Evolutionary conservation across 1,139 yeast genomes (phyloP), one percentile per base, ranked within the genome.

Genomic region (Taphrina wiesneri): DNA sequence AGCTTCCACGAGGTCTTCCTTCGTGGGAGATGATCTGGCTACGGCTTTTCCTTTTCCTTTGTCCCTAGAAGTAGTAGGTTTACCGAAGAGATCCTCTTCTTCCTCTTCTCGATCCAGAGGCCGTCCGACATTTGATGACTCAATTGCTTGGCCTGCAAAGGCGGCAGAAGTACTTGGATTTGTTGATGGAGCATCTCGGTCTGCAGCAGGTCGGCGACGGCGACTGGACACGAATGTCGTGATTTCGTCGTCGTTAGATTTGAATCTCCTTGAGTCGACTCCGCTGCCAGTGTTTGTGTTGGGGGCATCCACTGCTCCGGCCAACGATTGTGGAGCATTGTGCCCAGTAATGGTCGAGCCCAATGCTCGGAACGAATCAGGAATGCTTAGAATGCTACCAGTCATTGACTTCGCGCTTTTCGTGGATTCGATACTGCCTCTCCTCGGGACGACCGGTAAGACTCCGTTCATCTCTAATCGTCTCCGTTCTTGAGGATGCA

Each of bases 401-500:
- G 64, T 43, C 23, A 49, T 25, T 5, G 57, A 49, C 23, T 60
- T 60, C n/a, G 56, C 64, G 21, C 64, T 60, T 17, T 43, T 52
- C 9, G 46, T 23, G 17, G 64, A 60, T 2, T 51, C 64, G n/a
- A 51, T 57, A 28, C 64, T 60, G 11, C 51, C 57, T 2, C 64
- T 49, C 19, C 64, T 41, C 11, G 57, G 17, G 4, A 13, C 19
- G 21, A 51, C 41, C 2, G 64, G 57, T 30, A 60, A 30, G 11
- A 60, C 57, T 11, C 64, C 64, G 28, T 60, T 60, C 43, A 53
- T 30, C 25, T 60, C 64, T 5, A 60, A 52, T 28, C 56, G 19
- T 23, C 21, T 60, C 32, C 64, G 56, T 30, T 60, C 64, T n/a
- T 32, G 56, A 11, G 64, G 64, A 51, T 60, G 64, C 57, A 60